A percentile compares a stretch with the other conserved stretches of the same genome.
phyloP scores from a whole-genome alignment of 768 basidiomycete genomes.

The Termitomyces titanicus region DNA sequence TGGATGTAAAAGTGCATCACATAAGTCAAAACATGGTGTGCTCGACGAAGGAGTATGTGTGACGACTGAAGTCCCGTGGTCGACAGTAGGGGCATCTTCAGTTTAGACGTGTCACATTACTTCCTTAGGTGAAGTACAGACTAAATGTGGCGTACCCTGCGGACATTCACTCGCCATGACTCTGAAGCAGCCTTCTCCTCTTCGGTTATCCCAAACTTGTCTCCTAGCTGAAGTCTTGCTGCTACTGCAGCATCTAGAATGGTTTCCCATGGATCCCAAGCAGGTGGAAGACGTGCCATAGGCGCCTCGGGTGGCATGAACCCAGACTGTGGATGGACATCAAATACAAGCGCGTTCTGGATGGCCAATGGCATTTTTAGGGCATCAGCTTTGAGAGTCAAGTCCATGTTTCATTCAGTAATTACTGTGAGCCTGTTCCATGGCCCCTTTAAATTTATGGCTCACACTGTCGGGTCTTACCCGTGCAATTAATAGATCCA shows the following conservation, averaged over 20 bases:
- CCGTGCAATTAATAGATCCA: not conserved
- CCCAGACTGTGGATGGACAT: conserved; percentile 15
- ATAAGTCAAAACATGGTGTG: conserved; percentile 71
- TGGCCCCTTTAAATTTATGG: not conserved
- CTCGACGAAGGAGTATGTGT: conserved; percentile 59
- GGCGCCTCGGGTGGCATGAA: conserved; percentile 16
- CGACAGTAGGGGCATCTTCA: conserved; percentile 53
- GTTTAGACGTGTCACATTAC: not conserved
- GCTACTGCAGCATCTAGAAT: conserved; percentile 13
- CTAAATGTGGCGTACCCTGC: conserved; percentile 29
- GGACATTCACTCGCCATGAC: conserved; percentile 44
- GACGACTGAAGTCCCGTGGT: conserved; percentile 44
- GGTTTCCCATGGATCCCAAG: conserved; percentile 18
- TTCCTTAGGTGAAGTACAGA: not conserved
- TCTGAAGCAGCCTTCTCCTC: conserved; percentile 36
- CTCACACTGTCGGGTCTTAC: not conserved
- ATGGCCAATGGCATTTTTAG: not conserved
- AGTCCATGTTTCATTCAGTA: not conserved
- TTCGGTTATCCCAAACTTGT: conserved; percentile 35
- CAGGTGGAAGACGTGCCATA: conserved; percentile 10
- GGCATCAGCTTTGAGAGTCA: not conserved
- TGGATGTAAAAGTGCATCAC: conserved; percentile 80
- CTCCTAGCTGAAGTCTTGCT: conserved; percentile 42
- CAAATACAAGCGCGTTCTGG: conserved; percentile 6
- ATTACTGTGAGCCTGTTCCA: not conserved